Percentiles rank a stretch among this genome's conserved stretches.
Conservation (phyloP, 768 basidiomycete genomes). For the Tulasnella sp. region DNA sequence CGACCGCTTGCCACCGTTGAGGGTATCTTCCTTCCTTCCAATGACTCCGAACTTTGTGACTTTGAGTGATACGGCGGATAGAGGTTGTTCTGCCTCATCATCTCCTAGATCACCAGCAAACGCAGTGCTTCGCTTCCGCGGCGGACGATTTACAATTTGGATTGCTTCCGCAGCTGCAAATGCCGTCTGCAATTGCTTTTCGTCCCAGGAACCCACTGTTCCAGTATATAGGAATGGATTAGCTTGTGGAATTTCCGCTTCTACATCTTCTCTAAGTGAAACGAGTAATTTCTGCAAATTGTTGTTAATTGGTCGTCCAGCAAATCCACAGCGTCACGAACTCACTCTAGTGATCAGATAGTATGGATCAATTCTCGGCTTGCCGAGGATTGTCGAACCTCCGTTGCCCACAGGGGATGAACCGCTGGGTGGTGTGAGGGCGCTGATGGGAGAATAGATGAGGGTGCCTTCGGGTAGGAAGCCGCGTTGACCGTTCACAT, state of each 20-base stretch:
- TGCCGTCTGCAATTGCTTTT: conserved; percentile 46
- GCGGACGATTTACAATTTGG: conserved; percentile 37
- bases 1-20: conserved; percentile 64
- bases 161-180: conserved; percentile 50
- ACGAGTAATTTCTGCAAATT: conserved; percentile 44
- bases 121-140: not conserved
- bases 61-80: conserved; percentile 32
- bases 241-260: conserved; percentile 40
- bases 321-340: conserved; percentile 6
- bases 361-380: conserved; percentile 75
- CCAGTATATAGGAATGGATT: conserved; percentile 59
- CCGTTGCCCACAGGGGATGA: conserved; percentile 19
- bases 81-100: not conserved
- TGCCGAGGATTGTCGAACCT: conserved; percentile 34
- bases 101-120: not conserved
- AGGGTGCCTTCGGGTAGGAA: conserved; percentile 32
- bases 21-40: conserved; percentile 58
- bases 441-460: conserved; percentile 1
- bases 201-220: conserved; percentile 51
- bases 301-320: not conserved
- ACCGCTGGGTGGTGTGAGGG: conserved; percentile 1
- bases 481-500: conserved; percentile 47
- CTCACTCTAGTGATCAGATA: conserved; percentile 72
- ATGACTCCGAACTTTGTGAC: conserved; percentile 72
- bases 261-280: conserved; percentile 56